Conservation (phyloP, 352 stramenopile genomes). For the Blastocystis sp. region DNA sequence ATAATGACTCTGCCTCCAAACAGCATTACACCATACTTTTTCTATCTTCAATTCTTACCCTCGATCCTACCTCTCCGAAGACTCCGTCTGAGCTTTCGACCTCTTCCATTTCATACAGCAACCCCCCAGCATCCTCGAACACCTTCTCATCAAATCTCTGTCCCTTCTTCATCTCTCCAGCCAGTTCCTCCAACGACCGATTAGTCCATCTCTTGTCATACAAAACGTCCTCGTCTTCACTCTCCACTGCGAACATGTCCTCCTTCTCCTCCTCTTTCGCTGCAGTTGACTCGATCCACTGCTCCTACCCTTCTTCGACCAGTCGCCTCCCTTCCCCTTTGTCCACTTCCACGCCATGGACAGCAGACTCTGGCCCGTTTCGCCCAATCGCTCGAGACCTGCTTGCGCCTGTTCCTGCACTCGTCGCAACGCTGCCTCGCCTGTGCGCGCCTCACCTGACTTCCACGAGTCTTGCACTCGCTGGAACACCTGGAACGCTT, state of each 20-base stretch:
- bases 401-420: background rate
- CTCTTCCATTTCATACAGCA: conserved; percentile 6
- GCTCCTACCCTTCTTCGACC: background rate
- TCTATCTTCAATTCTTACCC: background rate
- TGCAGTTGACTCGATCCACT: background rate
- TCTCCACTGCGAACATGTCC: conserved; percentile 16
- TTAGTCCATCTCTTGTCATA: background rate
- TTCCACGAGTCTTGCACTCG: background rate
- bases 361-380: background rate
- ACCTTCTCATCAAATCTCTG: background rate
- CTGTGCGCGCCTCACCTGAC: background rate
- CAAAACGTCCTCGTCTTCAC: conserved; percentile 32
- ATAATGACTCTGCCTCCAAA: background rate
- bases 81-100: background rate
- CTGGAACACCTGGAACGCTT: background rate
- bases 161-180: background rate
- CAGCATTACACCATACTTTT: background rate
- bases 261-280: background rate
- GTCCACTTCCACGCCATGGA: conserved; percentile 9
- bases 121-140: background rate
- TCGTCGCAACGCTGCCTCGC: background rate
- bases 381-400: background rate
- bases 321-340: background rate
- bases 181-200: background rate
- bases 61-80: background rate